Base-by-base conservation (phyloP, 2,329 filamentous ascomycete genomes). In the Amauroascus verrucosus region DNA sequence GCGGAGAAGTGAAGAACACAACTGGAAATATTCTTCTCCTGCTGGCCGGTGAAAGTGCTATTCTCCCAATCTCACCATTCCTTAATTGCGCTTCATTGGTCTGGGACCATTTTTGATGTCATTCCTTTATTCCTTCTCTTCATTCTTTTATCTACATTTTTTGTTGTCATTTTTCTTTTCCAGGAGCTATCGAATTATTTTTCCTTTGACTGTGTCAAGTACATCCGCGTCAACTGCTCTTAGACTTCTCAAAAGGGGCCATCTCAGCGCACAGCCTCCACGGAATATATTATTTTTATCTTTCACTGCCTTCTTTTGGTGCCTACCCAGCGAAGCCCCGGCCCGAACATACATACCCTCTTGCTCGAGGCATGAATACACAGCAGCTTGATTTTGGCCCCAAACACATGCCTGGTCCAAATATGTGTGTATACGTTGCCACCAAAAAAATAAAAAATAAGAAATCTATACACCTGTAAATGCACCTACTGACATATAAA, bases 91-190 rank as follows among this genome's bases (percentile, higher is more conserved):
- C 22, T 14, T 51, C n/a, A 20, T 43, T 37, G 50, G 50, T 52
- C 50, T 51, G 50, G 24, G 41, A 52, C 50, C 50, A 32, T 38
- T 28, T 24, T 41, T 46, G 18, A 51, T 46, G 33, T 46, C 33
- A 22, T 16, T 46, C 22, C 32, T 46, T 52, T 51, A 22, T 8
- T 13, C 7, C 24, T 45, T 28, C 41, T 45, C 13, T 45, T 48
- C 45, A 22, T 28, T 48, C 45, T 35, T 48, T 33, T 14, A 38
- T 18, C 13, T 14, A 35, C n/a, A 18, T 9, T 38, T 4, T 16
- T n/a, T n/a, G n/a, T n/a, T n/a, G n/a, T n/a, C n/a, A n/a, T n/a
- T 16, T 38, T 38, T 4, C n/a, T 38, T 18, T 24, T 13, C 6
- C 5, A 24, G 16, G 6, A 6, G 14, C 18, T 38, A 8, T 5